Evolutionary conservation across 345 rosid genomes (phyloP).

Genomic region (Aquilaria yunnanensis): DNA sequence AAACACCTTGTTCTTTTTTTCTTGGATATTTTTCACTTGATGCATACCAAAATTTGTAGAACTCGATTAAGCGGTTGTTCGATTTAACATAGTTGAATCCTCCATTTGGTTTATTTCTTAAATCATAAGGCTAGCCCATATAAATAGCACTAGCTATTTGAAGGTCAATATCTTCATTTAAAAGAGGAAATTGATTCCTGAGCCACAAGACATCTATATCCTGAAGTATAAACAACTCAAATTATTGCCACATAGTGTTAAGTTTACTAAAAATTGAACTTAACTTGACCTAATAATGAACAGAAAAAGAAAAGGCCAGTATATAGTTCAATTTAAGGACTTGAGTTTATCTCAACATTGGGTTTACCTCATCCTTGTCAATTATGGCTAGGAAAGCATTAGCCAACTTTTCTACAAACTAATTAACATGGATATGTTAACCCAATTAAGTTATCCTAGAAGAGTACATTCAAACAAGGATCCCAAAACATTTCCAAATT

Average conservation of each 20-base stretch:
- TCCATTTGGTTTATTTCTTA: slow-evolving; percentile 49
- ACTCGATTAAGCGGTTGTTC: slow-evolving; percentile 37
- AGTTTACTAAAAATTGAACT: no score
- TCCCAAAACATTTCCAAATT: no score
- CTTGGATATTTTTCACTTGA: slow-evolving; percentile 41
- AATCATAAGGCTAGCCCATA: slow-evolving; percentile 30
- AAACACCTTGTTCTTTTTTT: slow-evolving; percentile 70
- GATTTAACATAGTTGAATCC: slow-evolving; percentile 65
- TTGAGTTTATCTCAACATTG: no score
- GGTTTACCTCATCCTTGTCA: no score
- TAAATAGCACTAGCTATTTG: slow-evolving; percentile 75
- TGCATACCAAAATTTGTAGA: slow-evolving; percentile 70
- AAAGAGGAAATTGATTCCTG: slow-evolving; percentile 66
- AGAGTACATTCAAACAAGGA: no score
- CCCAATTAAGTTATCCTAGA: no score
- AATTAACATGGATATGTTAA: no score
- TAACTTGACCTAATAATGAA: no score
- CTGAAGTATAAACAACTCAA: slow-evolving; percentile 20
- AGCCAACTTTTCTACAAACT: no score
- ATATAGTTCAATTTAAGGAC: no score
- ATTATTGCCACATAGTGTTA: background rate
- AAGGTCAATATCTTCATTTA: slow-evolving; percentile 50
- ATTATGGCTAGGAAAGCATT: no score
- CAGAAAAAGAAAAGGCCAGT: no score
- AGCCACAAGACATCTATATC: slow-evolving; percentile 88